Percentiles rank a stretch among this genome's conserved stretches.
These are phyloP conservation scores for Cladophialophora psammophila DNA, from an alignment of 2,329 filamentous ascomycete genomes.

Conservation along the genomic window DNA sequence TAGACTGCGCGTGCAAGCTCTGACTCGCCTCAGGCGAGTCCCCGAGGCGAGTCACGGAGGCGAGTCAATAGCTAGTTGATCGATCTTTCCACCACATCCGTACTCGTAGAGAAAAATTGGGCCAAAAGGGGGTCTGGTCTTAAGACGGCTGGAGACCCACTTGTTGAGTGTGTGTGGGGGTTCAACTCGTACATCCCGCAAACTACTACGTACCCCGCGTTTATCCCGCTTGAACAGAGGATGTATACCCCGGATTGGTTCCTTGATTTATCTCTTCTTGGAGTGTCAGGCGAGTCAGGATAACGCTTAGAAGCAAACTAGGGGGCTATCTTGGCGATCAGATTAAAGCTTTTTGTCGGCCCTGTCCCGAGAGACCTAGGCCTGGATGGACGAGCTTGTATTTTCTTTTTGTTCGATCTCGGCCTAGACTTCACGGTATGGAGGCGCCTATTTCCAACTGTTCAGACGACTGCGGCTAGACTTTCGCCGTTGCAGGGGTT, in stretches of 20 bases:
- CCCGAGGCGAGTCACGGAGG: not conserved
- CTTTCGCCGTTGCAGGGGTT: conserved; percentile 9
- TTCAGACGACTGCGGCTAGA: not conserved
- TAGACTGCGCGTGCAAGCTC: not conserved
- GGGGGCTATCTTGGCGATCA: too few species aligned
- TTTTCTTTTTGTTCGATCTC: not conserved
- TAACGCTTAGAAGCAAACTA: not conserved
- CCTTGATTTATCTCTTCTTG: not conserved
- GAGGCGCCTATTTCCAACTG: not conserved
- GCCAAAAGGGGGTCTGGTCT: not conserved
- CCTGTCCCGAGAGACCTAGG: too few species aligned
- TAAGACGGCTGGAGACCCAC: not conserved
- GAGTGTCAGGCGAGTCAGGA: not conserved
- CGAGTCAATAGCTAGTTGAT: not conserved
- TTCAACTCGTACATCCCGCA: not conserved
- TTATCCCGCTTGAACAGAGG: not conserved
- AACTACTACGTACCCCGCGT: not conserved
- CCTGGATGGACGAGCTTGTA: not conserved
- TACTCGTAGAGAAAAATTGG: not conserved
- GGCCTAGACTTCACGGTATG: not conserved
- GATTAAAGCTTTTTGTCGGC: too few species aligned
- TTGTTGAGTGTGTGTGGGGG: not conserved
- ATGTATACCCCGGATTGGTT: conserved; percentile 3
- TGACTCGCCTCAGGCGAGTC: conserved; percentile 1
- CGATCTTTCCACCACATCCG: too few species aligned